A percentile compares a stretch with the other conserved stretches of the same genome.
phyloP scores from a whole-genome alignment of 2,329 filamentous ascomycete genomes.

The Talaromyces islandicus region DNA sequence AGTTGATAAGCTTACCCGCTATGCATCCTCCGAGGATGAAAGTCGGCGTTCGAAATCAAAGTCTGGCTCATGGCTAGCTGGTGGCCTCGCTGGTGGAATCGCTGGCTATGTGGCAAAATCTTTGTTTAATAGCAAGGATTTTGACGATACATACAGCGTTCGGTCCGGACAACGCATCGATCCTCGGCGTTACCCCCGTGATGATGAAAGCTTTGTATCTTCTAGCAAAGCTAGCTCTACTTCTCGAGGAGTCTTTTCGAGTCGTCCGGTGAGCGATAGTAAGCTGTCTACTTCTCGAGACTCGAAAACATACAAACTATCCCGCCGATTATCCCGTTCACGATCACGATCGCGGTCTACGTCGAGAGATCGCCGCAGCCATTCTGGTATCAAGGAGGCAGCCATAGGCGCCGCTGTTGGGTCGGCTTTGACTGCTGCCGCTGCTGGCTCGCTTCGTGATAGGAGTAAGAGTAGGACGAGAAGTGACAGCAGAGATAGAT shows the following conservation, averaged over 20 bases:
- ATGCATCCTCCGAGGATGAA: constrained; percentile 49
- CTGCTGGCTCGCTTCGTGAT: not conserved
- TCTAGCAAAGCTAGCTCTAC: constrained; percentile 35
- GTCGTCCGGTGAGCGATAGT: constrained; percentile 9
- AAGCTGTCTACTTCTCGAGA: constrained; percentile 3
- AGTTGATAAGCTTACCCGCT: constrained; percentile 56
- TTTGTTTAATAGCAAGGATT: constrained; percentile 49
- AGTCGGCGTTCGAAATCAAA: constrained; percentile 39
- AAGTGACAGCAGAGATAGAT: not conserved
- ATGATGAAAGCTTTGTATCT: constrained; percentile 22
- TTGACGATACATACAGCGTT: constrained; percentile 56
- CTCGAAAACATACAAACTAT: constrained; percentile 15
- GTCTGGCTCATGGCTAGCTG: constrained; percentile 47
- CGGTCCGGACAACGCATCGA: constrained; percentile 44
- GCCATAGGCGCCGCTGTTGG: constrained; percentile 31
- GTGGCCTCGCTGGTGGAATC: constrained; percentile 50
- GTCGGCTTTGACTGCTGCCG: constrained; percentile 9
- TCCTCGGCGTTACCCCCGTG: constrained; percentile 19
- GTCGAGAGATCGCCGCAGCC: constrained; percentile 15
- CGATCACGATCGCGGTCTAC: constrained; percentile 34
- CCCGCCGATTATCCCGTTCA: constrained; percentile 32
- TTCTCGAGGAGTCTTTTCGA: constrained; percentile 35
- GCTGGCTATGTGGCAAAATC: constrained; percentile 52
- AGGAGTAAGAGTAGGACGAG: constrained; percentile 1
- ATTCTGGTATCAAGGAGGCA: constrained; percentile 26